Evolutionary conservation across 2,329 filamentous ascomycete genomes (phyloP).

Genomic region (Fusarium incarnatum): DNA sequence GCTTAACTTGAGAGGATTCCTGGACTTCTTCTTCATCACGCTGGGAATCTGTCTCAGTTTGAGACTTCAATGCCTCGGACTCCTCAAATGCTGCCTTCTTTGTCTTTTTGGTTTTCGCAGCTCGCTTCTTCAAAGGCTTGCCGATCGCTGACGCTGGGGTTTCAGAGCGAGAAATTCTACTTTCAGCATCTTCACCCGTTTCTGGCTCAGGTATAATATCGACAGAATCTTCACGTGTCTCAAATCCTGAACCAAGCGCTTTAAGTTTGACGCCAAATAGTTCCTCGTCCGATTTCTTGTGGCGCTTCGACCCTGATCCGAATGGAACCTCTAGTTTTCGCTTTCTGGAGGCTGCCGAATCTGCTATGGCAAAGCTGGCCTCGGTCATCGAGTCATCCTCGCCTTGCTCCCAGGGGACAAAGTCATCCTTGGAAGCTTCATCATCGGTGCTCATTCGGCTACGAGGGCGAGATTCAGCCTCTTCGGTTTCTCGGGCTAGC

Average conservation of each 20-base stretch:
- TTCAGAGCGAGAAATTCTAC: conserved; percentile 59
- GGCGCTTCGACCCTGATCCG: conserved; percentile 78
- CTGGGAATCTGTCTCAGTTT: conserved; percentile 61
- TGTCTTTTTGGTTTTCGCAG: conserved; percentile 73
- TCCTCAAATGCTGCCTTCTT: conserved; percentile 83
- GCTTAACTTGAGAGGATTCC: conserved; percentile 27
- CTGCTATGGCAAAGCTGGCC: conserved; percentile 74
- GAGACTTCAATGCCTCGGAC: conserved; percentile 68
- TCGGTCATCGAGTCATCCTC: conserved; percentile 79
- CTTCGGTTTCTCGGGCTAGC: conserved; percentile 82
- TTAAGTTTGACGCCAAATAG: conserved; percentile 74
- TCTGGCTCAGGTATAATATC: conserved; percentile 64
- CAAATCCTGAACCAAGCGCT: conserved; percentile 63
- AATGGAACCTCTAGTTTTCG: conserved; percentile 77
- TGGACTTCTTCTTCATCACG: conserved; percentile 53
- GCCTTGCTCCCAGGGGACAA: conserved; percentile 59
- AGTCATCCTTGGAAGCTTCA: conserved; percentile 63
- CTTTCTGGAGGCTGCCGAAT: conserved; percentile 70
- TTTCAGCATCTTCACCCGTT: conserved; percentile 56
- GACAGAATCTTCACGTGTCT: conserved; percentile 60
- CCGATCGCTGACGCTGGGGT: conserved; percentile 57
- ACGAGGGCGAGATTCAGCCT: conserved; percentile 82
- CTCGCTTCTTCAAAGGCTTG: conserved; percentile 68
- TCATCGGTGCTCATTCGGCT: conserved; percentile 78
- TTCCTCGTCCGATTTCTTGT: conserved; percentile 83